Percentiles rank a stretch among this genome's conserved stretches.
Evolutionary conservation across 805 yeast species (phyloP).

Genomic region (Saccharomycopsis sp.): DNA sequence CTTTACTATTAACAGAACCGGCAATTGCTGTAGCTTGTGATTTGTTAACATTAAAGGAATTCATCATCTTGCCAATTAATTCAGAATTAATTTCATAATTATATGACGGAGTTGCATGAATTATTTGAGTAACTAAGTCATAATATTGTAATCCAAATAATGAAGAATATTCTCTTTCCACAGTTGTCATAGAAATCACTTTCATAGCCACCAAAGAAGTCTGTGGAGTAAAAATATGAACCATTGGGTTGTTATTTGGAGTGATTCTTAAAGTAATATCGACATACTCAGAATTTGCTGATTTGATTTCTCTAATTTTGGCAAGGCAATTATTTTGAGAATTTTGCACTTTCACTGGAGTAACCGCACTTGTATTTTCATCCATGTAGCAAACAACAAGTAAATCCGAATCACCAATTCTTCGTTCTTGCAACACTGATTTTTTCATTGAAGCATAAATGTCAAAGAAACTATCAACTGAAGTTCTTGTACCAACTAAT

Average conservation of each 20-base stretch:
- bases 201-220: conserved; percentile 59
- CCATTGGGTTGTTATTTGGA: conserved; percentile 43
- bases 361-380: conserved; percentile 22
- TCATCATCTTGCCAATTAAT: conserved; percentile 38
- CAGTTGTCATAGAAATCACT: conserved; percentile 81
- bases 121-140: conserved; percentile 61
- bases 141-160: conserved; percentile 76
- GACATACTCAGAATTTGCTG: conserved; percentile 53
- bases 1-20: conserved; percentile 58
- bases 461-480: conserved; percentile 83
- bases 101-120: conserved; percentile 55
- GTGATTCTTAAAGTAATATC: conserved; percentile 71
- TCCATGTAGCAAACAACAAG: conserved; percentile 47
- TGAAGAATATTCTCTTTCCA: conserved; percentile 88
- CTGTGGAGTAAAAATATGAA: conserved; percentile 54
- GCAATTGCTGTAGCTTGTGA: conserved; percentile 91
- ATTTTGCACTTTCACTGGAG: conserved; percentile 30
- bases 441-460: conserved; percentile 68
- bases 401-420: conserved; percentile 69
- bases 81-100: conserved; percentile 32
- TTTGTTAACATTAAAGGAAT: conserved; percentile 56
- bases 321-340: conserved; percentile 61
- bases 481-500: conserved; percentile 69
- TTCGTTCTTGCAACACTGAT: conserved; percentile 41
- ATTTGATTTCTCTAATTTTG: conserved; percentile 66